Base-by-base conservation (phyloP, 73 alveolate genomes). In the Paramecium tetraurelia region DNA sequence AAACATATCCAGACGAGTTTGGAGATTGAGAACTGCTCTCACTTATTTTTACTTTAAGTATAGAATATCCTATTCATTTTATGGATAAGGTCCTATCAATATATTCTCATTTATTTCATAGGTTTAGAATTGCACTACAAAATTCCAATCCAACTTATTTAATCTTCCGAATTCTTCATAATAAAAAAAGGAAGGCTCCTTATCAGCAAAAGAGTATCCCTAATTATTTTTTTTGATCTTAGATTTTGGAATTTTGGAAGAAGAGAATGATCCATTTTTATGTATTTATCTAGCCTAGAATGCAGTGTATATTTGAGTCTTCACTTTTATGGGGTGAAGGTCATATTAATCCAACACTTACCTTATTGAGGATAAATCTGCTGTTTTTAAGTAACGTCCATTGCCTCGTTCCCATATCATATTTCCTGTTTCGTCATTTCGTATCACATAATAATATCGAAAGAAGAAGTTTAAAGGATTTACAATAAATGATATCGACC, bases 321-420 rank as follows among this genome's bases (percentile, higher is more conserved):
- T 72, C 21, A 72, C 86, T 38, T 40, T 72, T 0, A 72, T 72
- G 0, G 86, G 86, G 40, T 33, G 59, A 29, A n/a, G 36, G n/a
- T 33, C 59, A 35, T 29, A 72, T 22, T 72, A 35, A 16, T 72
- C 86, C 5, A 36, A 33, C 10, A 72, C 86, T 33, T 72, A 40
- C 46, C 86, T 72, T 12, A 72, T 29, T 29, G 86, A 72, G 7
- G 48, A 24, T 72, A 80, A 44, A 80, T 80, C 90, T 63, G 46
- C 90, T 14, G 76, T 44, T 41, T 80, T 80, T 80, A 80, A 24
- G 38, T 20, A 21, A 21, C 90, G 35, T 9, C 90, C 90, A 24
- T 41, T 41, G 16, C 90, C 90, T 0, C 90, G 70, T 48, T 80
- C 90, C 90, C 90, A 80, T 44, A 80, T 48, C 90, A 80, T 80